Percentiles rank a stretch among this genome's conserved stretches.
Conservation (phyloP, 2,329 filamentous ascomycete species). For the Epichloe sibirici region DNA sequence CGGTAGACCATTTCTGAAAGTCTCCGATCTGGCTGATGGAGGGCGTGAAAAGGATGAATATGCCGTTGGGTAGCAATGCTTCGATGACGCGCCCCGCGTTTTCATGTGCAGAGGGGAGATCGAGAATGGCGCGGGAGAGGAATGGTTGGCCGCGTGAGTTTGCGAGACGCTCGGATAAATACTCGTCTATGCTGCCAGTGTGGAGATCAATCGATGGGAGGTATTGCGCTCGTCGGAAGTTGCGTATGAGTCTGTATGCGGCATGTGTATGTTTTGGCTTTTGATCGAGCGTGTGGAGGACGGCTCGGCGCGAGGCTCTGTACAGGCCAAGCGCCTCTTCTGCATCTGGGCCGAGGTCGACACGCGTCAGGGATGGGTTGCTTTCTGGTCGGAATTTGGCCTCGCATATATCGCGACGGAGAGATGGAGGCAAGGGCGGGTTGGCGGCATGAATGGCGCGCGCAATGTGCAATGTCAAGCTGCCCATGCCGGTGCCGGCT, state of each 20-base stretch:
- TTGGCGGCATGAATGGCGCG: slow-evolving; percentile 67
- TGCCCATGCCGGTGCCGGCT: slow-evolving; percentile 76
- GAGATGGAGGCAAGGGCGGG: slow-evolving; percentile 31
- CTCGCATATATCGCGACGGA: slow-evolving; percentile 21
- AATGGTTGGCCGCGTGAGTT: slow-evolving; percentile 40
- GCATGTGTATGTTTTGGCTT: slow-evolving; percentile 48
- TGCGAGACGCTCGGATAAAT: slow-evolving; percentile 41
- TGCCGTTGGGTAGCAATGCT: slow-evolving; percentile 52
- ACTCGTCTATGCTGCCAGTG: slow-evolving; percentile 51
- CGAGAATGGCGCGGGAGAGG: slow-evolving; percentile 59
- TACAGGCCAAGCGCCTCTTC: slow-evolving; percentile 30
- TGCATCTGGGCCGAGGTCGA: slow-evolving; percentile 17
- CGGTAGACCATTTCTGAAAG: slow-evolving; percentile 36
- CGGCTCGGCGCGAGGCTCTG: slow-evolving; percentile 43
- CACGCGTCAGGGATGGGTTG: slow-evolving; percentile 8
- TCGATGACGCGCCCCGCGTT: slow-evolving; percentile 32
- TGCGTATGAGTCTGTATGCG: slow-evolving; percentile 50
- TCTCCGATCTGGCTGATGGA: slow-evolving; percentile 67
- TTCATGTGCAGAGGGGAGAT: slow-evolving; percentile 53
- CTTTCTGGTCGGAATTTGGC: slow-evolving; percentile 11
- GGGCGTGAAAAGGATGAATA: slow-evolving; percentile 60
- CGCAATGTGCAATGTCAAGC: slow-evolving; percentile 62
- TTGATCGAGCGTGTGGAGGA: slow-evolving; percentile 66
- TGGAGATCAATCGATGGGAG: slow-evolving; percentile 62
- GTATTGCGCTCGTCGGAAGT: slow-evolving; percentile 61